Base-by-base conservation (phyloP, 2,329 filamentous ascomycete genomes). In the Aspergillus sp. region DNA sequence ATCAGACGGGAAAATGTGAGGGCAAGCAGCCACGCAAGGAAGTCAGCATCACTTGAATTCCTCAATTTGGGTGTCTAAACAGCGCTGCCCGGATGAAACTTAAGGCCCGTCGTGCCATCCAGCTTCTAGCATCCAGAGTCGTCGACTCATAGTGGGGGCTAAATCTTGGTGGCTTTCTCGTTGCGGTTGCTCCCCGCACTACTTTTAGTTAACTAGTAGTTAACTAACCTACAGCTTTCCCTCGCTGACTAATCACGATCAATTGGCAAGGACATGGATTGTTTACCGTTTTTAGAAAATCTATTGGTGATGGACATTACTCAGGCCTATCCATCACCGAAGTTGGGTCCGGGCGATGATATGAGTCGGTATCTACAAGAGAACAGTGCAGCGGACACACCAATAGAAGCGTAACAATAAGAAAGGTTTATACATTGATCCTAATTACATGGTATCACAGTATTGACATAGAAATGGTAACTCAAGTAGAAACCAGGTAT, bases 131-230 rank as follows among this genome's bases (percentile, higher is more conserved):
- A 60, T 57, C 63, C 54, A 61, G 61, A 58, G 65, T 60, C 60
- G 51, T 64, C 64, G 64, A 68, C 64, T 68, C 66, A 65, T 65
- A 62, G 61, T 63, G 61, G 61, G 46, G 64, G 31, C n/a, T 47
- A 23, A 22, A 4, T 17, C 8, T 8, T 34, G 51, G 23, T 31
- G n/a, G 15, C 30, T 57, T 57, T 31, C 31, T 45, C 13, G 3
- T 17, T 45, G 6, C 13, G 19, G 31, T 15, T 23, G 9, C 19
- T 30, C 15, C 34, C 47, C 34, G 31, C 13, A 25, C 19, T 31
- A 25, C 25, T 25, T 28, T 2, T 19, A 19, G 19, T 19, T 19
- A 19, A 19, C 19, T 19, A 19, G 19, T 19, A 19, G 19, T 19
- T 19, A 19, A 19, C 2, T 19, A 19, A 19, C 2, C 25, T 4